phyloP scores from a whole-genome alignment of 805 yeast genomes.

The Lachancea meyersii region DNA sequence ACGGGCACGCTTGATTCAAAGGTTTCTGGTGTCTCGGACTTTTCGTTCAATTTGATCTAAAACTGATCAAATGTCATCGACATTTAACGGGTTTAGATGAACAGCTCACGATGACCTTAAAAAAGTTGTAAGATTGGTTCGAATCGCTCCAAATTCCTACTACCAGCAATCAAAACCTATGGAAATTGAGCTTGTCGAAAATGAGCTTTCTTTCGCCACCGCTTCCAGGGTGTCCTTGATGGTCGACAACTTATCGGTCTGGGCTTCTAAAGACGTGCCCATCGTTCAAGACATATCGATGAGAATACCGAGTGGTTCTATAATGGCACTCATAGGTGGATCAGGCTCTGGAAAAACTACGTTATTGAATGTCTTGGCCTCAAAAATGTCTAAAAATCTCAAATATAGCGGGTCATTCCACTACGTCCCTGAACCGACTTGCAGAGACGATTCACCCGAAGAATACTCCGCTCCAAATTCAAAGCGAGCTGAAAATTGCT shows the following conservation, averaged over 20 bases:
- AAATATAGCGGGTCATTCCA: slow-evolving; percentile 39
- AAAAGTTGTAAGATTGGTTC: too few relatives aligned
- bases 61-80: too few relatives aligned
- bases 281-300: slow-evolving; percentile 50
- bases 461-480: not conserved
- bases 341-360: slow-evolving; percentile 88
- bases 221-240: slow-evolving; percentile 21
- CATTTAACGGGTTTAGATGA: too few relatives aligned
- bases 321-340: slow-evolving; percentile 81
- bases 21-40: too few relatives aligned
- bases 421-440: slow-evolving; percentile 19
- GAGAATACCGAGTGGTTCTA: slow-evolving; percentile 51
- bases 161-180: not conserved
- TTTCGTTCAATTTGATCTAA: too few relatives aligned
- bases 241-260: slow-evolving; percentile 24
- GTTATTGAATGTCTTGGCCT: slow-evolving; percentile 57
- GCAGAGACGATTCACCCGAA: not conserved
- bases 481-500: not conserved
- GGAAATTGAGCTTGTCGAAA: slow-evolving; percentile 16
- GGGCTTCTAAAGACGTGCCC: slow-evolving; percentile 29
- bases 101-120: too few relatives aligned
- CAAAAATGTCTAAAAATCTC: slow-evolving; percentile 40
- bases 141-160: not conserved
- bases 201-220: slow-evolving; percentile 19
- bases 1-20: too few relatives aligned